Conservation (phyloP, 2,329 filamentous ascomycete species). For the Sclerotiophoma versabilis region DNA sequence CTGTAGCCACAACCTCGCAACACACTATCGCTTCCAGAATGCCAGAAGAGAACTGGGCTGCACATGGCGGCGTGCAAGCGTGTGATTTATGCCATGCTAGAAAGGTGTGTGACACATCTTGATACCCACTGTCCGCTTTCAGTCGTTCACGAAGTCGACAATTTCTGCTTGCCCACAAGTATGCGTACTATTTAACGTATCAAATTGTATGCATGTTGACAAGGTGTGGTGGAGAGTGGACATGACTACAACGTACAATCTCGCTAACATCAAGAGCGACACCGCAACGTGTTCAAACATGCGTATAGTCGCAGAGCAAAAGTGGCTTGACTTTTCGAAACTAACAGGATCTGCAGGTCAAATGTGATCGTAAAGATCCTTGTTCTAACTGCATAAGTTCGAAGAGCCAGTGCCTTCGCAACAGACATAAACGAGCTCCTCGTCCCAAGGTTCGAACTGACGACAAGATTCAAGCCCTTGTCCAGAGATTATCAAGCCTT, state of each 20-base stretch:
- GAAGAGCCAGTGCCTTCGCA: constrained; percentile 41
- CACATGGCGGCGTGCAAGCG: constrained; percentile 41
- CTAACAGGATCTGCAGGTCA: constrained; percentile 32
- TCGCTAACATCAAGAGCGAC: neutral
- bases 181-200: too few species aligned
- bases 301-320: neutral
- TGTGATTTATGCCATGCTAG: constrained; percentile 42
- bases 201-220: neutral
- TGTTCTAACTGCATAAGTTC: constrained; percentile 39
- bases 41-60: constrained; percentile 43
- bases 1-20: neutral
- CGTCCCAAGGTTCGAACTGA: constrained; percentile 38
- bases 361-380: constrained; percentile 45
- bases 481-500: constrained; percentile 36
- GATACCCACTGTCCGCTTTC: neutral
- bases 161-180: too few species aligned
- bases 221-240: neutral
- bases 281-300: neutral
- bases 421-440: constrained; percentile 36
- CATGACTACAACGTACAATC: neutral
- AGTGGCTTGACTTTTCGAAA: neutral
- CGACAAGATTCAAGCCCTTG: constrained; percentile 41
- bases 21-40: constrained; percentile 20
- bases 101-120: constrained; percentile 26
- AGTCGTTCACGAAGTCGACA: neutral